Percentiles rank a stretch among this genome's conserved stretches.
Evolutionary conservation across 1,284 basidiomycete species (phyloP).

Genomic region (Trichosporon ovoides): DNA sequence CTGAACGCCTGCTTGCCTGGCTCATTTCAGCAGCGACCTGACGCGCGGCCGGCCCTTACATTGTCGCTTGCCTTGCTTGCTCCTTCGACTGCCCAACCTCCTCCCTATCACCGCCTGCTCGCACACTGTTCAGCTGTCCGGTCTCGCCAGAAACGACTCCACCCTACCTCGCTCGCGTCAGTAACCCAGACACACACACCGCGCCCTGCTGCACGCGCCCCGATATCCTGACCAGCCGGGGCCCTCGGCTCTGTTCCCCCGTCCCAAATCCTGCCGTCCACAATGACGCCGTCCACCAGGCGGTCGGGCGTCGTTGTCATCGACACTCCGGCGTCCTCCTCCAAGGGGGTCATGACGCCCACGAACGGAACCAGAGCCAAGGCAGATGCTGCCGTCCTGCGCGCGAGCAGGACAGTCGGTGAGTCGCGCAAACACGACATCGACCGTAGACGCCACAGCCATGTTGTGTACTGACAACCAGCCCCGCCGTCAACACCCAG

Average conservation of each 20-base stretch:
- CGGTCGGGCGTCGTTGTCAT: not conserved
- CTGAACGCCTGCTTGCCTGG: slow-evolving; percentile 3
- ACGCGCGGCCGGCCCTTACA: not conserved
- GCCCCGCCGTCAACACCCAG: not conserved
- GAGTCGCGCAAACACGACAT: not conserved
- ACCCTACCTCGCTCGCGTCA: not conserved
- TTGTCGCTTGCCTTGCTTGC: not conserved
- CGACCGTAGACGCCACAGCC: not conserved
- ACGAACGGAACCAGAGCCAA: not conserved
- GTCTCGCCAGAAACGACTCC: not conserved
- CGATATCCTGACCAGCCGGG: not conserved
- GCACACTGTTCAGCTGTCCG: not conserved
- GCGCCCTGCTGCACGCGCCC: too few species aligned
- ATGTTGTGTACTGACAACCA: not conserved
- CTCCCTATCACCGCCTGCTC: not conserved
- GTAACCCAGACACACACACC: too few species aligned
- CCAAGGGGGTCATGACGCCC: not conserved
- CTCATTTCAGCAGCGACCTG: not conserved
- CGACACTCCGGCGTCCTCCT: not conserved
- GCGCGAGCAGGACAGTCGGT: not conserved
- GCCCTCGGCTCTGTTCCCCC: not conserved
- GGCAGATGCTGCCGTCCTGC: not conserved
- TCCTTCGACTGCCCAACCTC: not conserved
- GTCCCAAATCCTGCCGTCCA: not conserved
- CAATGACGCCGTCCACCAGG: not conserved